A percentile compares a stretch with the other conserved stretches of the same genome.
phyloP scores from a whole-genome alignment of 31 red algal species.

The Odonthalia washingtoniensis region DNA sequence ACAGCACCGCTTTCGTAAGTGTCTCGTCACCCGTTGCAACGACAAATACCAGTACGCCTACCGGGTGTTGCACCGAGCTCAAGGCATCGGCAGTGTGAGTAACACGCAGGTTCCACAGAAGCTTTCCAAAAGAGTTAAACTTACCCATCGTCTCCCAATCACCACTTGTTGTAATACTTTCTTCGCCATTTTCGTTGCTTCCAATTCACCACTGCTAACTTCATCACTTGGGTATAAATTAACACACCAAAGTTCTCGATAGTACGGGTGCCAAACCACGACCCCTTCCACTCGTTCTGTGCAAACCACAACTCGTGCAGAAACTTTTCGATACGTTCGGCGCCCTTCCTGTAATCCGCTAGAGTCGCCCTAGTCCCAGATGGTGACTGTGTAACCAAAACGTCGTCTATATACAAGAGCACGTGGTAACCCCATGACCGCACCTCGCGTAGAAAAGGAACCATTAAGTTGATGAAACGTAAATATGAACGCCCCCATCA shows the following conservation, averaged over 20 bases:
- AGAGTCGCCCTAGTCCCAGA: constrained; percentile 2
- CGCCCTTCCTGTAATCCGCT: constrained; percentile 13
- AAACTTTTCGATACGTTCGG: neutral
- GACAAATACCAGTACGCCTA: constrained; percentile 33
- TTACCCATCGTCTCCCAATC: constrained; percentile 1
- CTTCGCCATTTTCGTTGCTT: constrained; percentile 9
- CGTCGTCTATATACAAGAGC: constrained; percentile 62
- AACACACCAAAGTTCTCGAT: constrained; percentile 42
- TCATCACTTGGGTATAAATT: constrained; percentile 33
- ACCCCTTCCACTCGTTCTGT: constrained; percentile 24
- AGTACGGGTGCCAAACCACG: constrained; percentile 10
- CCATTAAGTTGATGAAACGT: constrained; percentile 35
- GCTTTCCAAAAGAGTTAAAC: neutral
- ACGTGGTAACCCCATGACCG: constrained; percentile 31
- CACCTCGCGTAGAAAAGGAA: constrained; percentile 40
- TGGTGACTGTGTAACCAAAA: constrained; percentile 35
- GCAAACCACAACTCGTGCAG: constrained; percentile 14
- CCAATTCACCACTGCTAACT: constrained; percentile 21
- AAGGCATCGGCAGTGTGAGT: constrained; percentile 42
- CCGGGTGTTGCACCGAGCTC: constrained; percentile 38
- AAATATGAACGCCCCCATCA: constrained; percentile 32
- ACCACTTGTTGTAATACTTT: neutral
- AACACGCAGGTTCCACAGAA: constrained; percentile 53
- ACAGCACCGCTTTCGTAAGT: constrained; percentile 18
- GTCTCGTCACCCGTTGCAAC: neutral